Conservation (phyloP, 192 early-diverging fungal species). For the Coemansia sp. region DNA sequence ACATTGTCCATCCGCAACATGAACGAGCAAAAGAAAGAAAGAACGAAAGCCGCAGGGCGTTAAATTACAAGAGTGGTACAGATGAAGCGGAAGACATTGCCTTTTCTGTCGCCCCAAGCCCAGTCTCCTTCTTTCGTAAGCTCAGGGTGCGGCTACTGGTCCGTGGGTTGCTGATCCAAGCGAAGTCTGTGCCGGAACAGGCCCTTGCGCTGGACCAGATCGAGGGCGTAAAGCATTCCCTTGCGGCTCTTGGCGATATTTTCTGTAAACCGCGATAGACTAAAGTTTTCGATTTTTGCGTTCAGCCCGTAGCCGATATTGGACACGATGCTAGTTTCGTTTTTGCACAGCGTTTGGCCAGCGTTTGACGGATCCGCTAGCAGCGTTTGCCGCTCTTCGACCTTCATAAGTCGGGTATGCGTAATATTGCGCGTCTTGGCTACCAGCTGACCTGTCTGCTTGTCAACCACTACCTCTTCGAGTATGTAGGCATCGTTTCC, state of each 20-base stretch:
- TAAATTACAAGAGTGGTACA: constrained; percentile 4
- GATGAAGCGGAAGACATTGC: neutral
- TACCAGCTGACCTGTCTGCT: constrained; percentile 70
- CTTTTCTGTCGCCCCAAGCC: neutral
- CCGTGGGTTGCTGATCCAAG: constrained; percentile 19
- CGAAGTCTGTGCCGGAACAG: constrained; percentile 44
- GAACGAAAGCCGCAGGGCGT: neutral
- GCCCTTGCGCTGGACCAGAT: constrained; percentile 51
- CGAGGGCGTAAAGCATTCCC: constrained; percentile 57
- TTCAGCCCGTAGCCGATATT: constrained; percentile 85
- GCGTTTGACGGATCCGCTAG: constrained; percentile 55
- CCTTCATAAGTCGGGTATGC: constrained; percentile 88
- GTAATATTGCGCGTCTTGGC: constrained; percentile 87
- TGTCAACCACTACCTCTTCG: constrained; percentile 87
- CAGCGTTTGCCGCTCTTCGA: constrained; percentile 89
- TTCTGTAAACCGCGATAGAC: constrained; percentile 80
- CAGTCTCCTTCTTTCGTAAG: neutral
- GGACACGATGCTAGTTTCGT: constrained; percentile 84
- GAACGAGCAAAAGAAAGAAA: neutral
- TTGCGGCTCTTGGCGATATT: constrained; percentile 57
- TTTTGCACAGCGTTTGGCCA: constrained; percentile 70
- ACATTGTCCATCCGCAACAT: neutral
- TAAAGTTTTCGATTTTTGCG: constrained; percentile 84
- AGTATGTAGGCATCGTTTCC: constrained; percentile 86
- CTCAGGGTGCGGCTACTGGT: neutral